phyloP scores from a whole-genome alignment of 345 rosid genomes.

The Gossypium ekmanianum region DNA sequence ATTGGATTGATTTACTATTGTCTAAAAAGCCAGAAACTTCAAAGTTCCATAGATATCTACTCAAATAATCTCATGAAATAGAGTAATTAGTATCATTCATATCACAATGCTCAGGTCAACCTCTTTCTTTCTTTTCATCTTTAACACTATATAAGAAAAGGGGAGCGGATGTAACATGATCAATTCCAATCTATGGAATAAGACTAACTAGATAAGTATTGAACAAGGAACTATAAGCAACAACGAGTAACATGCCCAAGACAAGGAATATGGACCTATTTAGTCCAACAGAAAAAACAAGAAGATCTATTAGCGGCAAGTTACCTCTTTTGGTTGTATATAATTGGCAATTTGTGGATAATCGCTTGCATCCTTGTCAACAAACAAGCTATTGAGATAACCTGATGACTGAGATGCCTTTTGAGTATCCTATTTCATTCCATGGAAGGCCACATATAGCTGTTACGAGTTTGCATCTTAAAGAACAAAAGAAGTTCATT shows the following conservation, averaged over 20 bases:
- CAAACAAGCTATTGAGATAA: slow-evolving; percentile 36
- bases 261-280: slow-evolving; percentile 4
- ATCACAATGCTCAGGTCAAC: not conserved
- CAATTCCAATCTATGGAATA: not conserved
- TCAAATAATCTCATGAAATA: not conserved
- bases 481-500: not conserved
- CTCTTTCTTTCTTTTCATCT: not conserved
- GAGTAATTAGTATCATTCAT: not conserved
- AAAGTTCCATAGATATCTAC: not conserved
- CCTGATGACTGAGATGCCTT: slow-evolving; percentile 33
- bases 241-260: not conserved
- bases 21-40: not conserved
- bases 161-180: not conserved
- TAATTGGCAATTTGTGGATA: slow-evolving; percentile 25
- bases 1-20: not conserved
- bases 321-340: slow-evolving; percentile 55
- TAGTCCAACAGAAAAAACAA: not conserved
- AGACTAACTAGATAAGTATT: not conserved
- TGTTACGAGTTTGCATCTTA: not conserved
- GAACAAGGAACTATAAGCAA: not conserved
- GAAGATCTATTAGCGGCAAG: slow-evolving; percentile 4
- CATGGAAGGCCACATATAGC: slow-evolving; percentile 18
- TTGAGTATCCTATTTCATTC: slow-evolving; percentile 31
- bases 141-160: not conserved
- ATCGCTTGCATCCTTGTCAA: slow-evolving; percentile 33